Evolutionary conservation across 805 yeast species (phyloP), one percentile per base, ranked within the genome.

Genomic region (Ogataea trehaloabstinens): DNA sequence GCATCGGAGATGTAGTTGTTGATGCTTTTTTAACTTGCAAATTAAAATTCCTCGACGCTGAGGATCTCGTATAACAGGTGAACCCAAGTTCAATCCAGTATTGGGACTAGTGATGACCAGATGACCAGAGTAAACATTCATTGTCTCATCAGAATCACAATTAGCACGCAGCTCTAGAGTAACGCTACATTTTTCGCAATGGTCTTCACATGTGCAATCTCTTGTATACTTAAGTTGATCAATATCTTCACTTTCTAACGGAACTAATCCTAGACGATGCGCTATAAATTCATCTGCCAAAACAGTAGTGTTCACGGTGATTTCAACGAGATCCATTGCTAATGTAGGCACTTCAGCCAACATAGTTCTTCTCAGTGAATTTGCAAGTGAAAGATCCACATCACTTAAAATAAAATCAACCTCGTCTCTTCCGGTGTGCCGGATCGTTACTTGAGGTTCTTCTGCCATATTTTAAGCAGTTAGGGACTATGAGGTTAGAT

Each of bases 181-280:
- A 18, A 93, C 98, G 4, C 95, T 82, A 67, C 99, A 93, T 63
- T 85, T 83, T 44, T 88, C 90, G 67, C 99, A 93, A 67, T 93
- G 91, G 59, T 90, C 95, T 61, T 93, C 99, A 70, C 99, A 93
- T 31, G 95, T 90, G 64, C 99, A 93, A 62, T 93, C 99, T 59
- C 97, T 76, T 20, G 95, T 82, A 66, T 90, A 91, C 46, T 87
- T 80, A 48, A 91, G 69, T 45, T 81, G 76, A 35, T 88, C 96
- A 31, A 90, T 88, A 44, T 86, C 91, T 29, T 80, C 78, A 52
- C 95, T 80, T 49, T 82, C 84, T 33, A 93, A 70, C 2, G 99
- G 99, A 44, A 93, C 80, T 38, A 93, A 71, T 29, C 99, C 99
- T 46, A 93, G 67, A 59, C 99, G 73, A 64, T 93, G 99, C 21